A percentile compares a stretch with the other conserved stretches of the same genome.
Conservation (phyloP, 2,329 filamentous ascomycete species). For the Ilyonectria destructans region DNA sequence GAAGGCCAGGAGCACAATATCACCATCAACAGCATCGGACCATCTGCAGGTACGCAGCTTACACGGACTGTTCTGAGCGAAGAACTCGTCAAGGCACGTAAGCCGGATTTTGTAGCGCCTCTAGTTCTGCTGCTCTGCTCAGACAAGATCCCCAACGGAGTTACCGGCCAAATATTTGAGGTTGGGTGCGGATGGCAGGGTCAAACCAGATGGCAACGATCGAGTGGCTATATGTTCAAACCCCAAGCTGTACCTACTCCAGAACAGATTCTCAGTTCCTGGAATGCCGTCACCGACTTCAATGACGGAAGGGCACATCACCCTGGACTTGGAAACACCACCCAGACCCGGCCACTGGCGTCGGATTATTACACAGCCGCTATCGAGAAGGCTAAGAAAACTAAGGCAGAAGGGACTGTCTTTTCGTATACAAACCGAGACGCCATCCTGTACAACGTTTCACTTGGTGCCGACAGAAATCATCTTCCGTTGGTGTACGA, state of each 20-base stretch:
- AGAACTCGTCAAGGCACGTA: slow-evolving; percentile 99
- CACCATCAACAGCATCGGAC: slow-evolving; percentile 96
- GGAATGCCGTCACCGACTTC: slow-evolving; percentile 77
- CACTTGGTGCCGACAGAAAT: slow-evolving; percentile 83
- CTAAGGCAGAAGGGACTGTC: slow-evolving; percentile 82
- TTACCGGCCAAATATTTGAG: slow-evolving; percentile 91
- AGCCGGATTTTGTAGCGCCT: slow-evolving; percentile 98
- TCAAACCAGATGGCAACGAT: slow-evolving; percentile 94
- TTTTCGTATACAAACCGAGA: slow-evolving; percentile 62
- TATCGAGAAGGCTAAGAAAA: slow-evolving; percentile 82
- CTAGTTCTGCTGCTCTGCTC: slow-evolving; percentile 87
- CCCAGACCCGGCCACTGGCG: too few relatives aligned
- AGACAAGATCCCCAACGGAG: slow-evolving; percentile 86
- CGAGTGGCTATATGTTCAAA: slow-evolving; percentile 91
- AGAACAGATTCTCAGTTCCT: slow-evolving; percentile 85
- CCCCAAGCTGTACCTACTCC: slow-evolving; percentile 82
- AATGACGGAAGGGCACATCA: slow-evolving; percentile 91
- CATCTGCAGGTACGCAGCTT: slow-evolving; percentile 96
- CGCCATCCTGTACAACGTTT: slow-evolving; percentile 94
- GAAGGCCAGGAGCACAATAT: slow-evolving; percentile 99
- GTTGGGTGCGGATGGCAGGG: slow-evolving; percentile 95
- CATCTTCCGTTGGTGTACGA: slow-evolving; percentile 66
- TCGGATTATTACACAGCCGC: slow-evolving; percentile 61
- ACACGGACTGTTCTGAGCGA: slow-evolving; percentile 94
- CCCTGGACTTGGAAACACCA: slow-evolving; percentile 66